Evolutionary conservation across 2,329 filamentous ascomycete species (phyloP).

Genomic region (Blastomyces parvus): DNA sequence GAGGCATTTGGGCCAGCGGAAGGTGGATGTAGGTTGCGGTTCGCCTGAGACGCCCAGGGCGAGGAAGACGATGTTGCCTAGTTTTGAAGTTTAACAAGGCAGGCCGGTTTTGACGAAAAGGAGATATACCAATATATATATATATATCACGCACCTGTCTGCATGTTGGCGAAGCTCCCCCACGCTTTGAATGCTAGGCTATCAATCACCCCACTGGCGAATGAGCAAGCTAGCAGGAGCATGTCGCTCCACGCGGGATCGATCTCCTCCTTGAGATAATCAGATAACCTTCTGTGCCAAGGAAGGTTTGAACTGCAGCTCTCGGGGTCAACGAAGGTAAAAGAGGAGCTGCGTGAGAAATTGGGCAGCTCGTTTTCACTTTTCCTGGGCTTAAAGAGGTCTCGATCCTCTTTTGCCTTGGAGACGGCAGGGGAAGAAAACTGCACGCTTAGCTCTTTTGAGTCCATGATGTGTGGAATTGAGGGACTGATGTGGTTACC

Average conservation of each 20-base stretch:
- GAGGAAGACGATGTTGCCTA: constrained; percentile 39
- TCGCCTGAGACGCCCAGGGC: constrained; percentile 35
- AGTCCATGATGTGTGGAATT: not conserved
- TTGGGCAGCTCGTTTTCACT: not conserved
- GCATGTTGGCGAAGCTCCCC: constrained; percentile 18
- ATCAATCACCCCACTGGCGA: constrained; percentile 16
- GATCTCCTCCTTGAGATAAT: constrained; percentile 14
- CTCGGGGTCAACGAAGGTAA: constrained; percentile 12
- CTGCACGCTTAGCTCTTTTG: not conserved
- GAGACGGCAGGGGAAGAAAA: not conserved
- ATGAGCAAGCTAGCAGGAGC: constrained; percentile 15
- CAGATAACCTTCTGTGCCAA: not conserved
- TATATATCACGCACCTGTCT: constrained; percentile 12
- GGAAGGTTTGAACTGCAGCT: constrained; percentile 4
- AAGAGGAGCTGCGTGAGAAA: constrained; percentile 13
- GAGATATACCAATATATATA: too few species aligned
- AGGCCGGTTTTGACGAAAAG: not conserved
- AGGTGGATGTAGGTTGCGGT: constrained; percentile 21
- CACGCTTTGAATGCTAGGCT: constrained; percentile 17
- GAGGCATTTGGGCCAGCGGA: constrained; percentile 37
- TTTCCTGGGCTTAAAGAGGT: not conserved
- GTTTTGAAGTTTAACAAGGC: not conserved
- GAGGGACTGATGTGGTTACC: too few species aligned
- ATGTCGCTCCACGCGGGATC: constrained; percentile 12
- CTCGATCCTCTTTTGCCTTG: not conserved